phyloP scores from a whole-genome alignment of 2,329 filamentous ascomycete species.

The Pseudogymnoascus sp. region DNA sequence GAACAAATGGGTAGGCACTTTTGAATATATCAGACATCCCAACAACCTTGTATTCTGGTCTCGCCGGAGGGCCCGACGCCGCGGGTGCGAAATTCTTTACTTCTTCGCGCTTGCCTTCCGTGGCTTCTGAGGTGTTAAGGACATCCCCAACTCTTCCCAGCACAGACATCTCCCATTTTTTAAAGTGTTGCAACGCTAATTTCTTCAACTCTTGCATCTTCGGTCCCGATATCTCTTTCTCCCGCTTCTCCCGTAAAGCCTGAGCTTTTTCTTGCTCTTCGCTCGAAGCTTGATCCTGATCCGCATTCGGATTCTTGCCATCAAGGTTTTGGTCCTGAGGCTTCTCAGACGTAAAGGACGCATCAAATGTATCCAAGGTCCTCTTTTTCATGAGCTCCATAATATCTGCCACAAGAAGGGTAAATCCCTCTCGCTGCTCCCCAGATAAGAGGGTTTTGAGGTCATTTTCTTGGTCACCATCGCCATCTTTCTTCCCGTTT shows the following conservation, averaged over 20 bases:
- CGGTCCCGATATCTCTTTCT: slow-evolving; percentile 43
- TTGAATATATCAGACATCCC: slow-evolving; percentile 19
- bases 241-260: slow-evolving; percentile 30
- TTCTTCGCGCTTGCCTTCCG: slow-evolving; percentile 24
- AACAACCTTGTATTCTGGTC: slow-evolving; percentile 23
- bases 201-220: slow-evolving; percentile 60
- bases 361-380: slow-evolving; percentile 45
- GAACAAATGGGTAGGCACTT: neutral
- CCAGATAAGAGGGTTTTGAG: slow-evolving; percentile 25
- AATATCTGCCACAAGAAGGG: slow-evolving; percentile 44
- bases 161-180: slow-evolving; percentile 71
- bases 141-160: slow-evolving; percentile 63
- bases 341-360: slow-evolving; percentile 21
- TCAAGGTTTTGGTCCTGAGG: slow-evolving; percentile 27
- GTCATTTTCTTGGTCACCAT: slow-evolving; percentile 21
- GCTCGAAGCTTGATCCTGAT: slow-evolving; percentile 20
- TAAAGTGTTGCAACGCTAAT: slow-evolving; percentile 63
- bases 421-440: slow-evolving; percentile 37
- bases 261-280: slow-evolving; percentile 27
- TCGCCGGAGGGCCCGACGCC: slow-evolving; percentile 17
- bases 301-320: slow-evolving; percentile 32
- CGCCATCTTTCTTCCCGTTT: neutral
- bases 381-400: slow-evolving; percentile 49
- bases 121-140: slow-evolving; percentile 47
- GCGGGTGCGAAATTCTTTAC: slow-evolving; percentile 23